Evolutionary conservation across 371 early-diverging fungal species (phyloP), one percentile per base, ranked within the genome.

Genomic region (Gilbertella persicaria): DNA sequence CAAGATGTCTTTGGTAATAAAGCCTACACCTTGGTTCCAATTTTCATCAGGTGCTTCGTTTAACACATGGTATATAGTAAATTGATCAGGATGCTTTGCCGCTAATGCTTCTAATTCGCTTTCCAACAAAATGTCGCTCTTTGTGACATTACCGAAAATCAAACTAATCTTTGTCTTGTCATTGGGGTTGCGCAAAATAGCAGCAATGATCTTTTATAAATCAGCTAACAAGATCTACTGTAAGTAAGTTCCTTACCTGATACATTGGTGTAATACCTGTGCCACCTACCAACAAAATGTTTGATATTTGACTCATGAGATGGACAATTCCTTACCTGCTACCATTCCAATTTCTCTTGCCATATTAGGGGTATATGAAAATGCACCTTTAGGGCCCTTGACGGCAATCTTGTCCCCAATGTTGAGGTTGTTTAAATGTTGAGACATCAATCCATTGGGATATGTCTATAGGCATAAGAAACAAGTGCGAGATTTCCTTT

Each of bases 231-330:
- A 20, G 19, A 14, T 10, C 23, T 36, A 40, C 9, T 16, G 9
- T 16, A 28, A 26, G 4, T 21, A 39, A n/a, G 10, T 16, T 5
- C 14, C 28, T 42, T 72, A 87, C 85, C 73, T 94, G 94, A 48
- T 85, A 76, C 94, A 95, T 95, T 29, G 95, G 95, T 0, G 95
- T 93, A 58, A 95, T 90, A 13, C 95, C 94, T 21, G 91, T 85
- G 52, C 90, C 90, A 50, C 94, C 71, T 59, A n/a, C n/a, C n/a
- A n/a, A n/a, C n/a, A n/a, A n/a, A n/a, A n/a, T n/a, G n/a, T n/a
- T n/a, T n/a, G n/a, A n/a, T n/a, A n/a, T n/a, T n/a, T n/a, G n/a
- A n/a, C n/a, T n/a, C n/a, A n/a, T n/a, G n/a, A n/a, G n/a, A n/a
- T n/a, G n/a, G n/a, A n/a, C n/a, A n/a, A n/a, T n/a, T n/a, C n/a